Base-by-base conservation (phyloP, 164 flowering plant species). In the Dillenia turbinata region DNA sequence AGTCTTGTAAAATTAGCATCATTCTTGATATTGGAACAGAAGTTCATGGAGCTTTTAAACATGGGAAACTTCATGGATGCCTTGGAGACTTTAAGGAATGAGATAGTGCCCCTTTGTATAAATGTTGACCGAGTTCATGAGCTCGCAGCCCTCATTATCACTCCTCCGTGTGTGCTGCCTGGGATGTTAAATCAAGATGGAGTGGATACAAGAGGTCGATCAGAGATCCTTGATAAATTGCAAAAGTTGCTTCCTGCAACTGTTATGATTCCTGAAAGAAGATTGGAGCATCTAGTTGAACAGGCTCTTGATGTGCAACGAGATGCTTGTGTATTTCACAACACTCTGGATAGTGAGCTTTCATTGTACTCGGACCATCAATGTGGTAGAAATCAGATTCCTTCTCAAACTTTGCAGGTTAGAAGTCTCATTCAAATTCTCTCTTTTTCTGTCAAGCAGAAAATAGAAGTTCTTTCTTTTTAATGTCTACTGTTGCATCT, bases 341-440 rank as follows among this genome's bases (percentile, higher is more conserved):
- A 89, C 73, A 74, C 89, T 46, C 57, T 67, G 54, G 84, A 83
- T 58, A 68, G 73, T 67, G 83, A 85, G 58, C 50, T 87, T 72
- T 89, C 97, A n/a, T 71, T 92, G 69, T 85, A 84, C 53, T 61
- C 82, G 2, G 96, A 92, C 72, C 96, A 92, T 75, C 87, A 78
- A 44, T 92, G 97, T 73, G 94, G 92, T 54, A 84, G 70, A 75
- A 81, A 79, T 47, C 84, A 77, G 63, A 81, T 92, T 69, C 97
- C 97, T 66, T 85, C 87, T 59, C 81, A 59, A 66, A 89, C 93
- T 48, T 62, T 76, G 58, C 95, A 88, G 95, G 97, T 90, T 54
- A 66, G 77, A 61, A 54, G 44, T 26, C 12, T 0, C 54, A 5
- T 33, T 33, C 40, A 33, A 33, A 7, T 33, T 33, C 40, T 33